Conservation (phyloP, 169 alveolate genomes). For the Cryptosporidium parvum region DNA sequence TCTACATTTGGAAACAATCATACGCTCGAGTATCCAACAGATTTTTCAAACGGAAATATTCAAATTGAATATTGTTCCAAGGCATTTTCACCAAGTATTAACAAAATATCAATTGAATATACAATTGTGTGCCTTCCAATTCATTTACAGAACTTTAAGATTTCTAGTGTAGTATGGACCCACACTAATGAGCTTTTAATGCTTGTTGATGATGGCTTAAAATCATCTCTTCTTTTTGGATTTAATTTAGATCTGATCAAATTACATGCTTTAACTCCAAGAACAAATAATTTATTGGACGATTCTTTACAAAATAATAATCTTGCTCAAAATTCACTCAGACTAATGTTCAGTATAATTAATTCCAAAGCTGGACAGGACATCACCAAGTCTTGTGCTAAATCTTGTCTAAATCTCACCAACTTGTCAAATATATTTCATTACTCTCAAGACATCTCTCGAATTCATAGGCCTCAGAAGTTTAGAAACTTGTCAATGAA, state of each 20-base stretch:
- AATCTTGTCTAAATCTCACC: background rate
- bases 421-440: slow-evolving; percentile 19
- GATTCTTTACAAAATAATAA: background rate
- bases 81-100: background rate
- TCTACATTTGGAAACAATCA: background rate
- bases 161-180: slow-evolving; percentile 18
- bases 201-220: slow-evolving; percentile 4
- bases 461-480: slow-evolving; percentile 45
- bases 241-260: slow-evolving; percentile 10
- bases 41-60: background rate
- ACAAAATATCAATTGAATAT: background rate
- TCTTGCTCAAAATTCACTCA: background rate
- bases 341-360: background rate
- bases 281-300: background rate
- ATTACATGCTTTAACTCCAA: background rate
- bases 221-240: slow-evolving; percentile 1
- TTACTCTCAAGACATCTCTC: slow-evolving; percentile 13
- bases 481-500: background rate
- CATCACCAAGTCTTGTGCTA: background rate
- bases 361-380: background rate
- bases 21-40: background rate
- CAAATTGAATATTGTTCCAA: slow-evolving; percentile 7
- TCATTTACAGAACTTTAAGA: background rate
- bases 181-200: background rate
- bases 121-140: background rate